Percentiles rank a stretch among this genome's conserved stretches.
phyloP scores from a whole-genome alignment of 495 filamentous ascomycete species.

The Entonaema liquescens region DNA sequence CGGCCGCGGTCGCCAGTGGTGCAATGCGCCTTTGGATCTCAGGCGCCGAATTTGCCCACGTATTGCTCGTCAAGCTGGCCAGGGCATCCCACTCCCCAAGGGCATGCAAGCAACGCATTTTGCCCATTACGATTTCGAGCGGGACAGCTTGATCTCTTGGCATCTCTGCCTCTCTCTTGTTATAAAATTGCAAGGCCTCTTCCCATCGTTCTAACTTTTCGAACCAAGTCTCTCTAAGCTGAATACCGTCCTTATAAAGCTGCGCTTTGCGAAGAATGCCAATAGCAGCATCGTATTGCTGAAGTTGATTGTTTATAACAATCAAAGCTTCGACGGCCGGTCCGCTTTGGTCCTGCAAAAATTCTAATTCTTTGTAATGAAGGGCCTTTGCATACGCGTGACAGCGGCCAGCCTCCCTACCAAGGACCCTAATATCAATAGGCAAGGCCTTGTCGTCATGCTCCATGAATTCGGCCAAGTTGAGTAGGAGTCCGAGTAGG shows the following conservation, averaged over 20 bases:
- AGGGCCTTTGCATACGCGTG: conserved; percentile 98
- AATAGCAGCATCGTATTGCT: conserved; percentile 96
- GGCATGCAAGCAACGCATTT: conserved; percentile 98
- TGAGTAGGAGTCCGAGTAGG: conserved; percentile 91
- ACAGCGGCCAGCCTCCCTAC: conserved; percentile 91
- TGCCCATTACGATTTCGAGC: conserved; percentile 96
- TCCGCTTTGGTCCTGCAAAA: conserved; percentile 96
- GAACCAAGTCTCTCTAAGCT: conserved; percentile 95
- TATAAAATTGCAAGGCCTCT: conserved; percentile 92
- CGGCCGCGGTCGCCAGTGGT: conserved; percentile 90
- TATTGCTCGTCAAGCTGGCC: conserved; percentile 85
- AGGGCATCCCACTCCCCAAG: conserved; percentile 96
- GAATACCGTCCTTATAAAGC: conserved; percentile 89
- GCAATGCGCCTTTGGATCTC: conserved; percentile 90
- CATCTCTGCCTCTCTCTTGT: conserved; percentile 75
- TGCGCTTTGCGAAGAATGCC: conserved; percentile 95
- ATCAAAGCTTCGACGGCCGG: conserved; percentile 96
- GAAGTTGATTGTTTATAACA: conserved; percentile 97
- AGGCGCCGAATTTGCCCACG: conserved; percentile 84
- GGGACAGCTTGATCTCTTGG: conserved; percentile 67
- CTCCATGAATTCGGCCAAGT: conserved; percentile 99
- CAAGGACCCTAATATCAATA: conserved; percentile 92
- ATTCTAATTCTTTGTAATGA: conserved; percentile 98
- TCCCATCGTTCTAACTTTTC: conserved; percentile 99
- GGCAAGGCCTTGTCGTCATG: conserved; percentile 98